These are phyloP conservation scores for Vitis cinerea DNA, from an alignment of 164 flowering plant genomes.

Conservation along the genomic window DNA sequence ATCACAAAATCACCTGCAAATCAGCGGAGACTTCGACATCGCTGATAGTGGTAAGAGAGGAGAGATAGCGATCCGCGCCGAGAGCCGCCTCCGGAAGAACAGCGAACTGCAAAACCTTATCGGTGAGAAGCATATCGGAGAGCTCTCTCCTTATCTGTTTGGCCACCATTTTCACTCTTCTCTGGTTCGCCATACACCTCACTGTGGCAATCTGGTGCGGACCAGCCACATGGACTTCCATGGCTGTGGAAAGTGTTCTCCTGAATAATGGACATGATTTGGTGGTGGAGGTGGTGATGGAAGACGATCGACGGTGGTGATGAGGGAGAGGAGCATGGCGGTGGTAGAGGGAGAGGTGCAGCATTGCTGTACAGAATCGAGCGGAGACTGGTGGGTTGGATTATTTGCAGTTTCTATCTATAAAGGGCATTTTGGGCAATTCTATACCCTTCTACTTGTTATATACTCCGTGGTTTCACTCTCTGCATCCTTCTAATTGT, in stretches of 20 bases:
- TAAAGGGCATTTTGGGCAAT: background rate
- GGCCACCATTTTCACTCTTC: constrained; percentile 95
- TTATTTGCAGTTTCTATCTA: too few species aligned
- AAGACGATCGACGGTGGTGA: background rate
- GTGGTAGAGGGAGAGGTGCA: constrained; percentile 17
- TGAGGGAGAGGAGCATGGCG: constrained; percentile 2
- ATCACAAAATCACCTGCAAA: constrained; percentile 51
- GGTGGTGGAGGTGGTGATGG: constrained; percentile 10
- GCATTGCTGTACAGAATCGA: constrained; percentile 18
- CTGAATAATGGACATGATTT: constrained; percentile 9
- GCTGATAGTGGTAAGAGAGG: constrained; percentile 81
- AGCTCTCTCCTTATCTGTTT: constrained; percentile 85
- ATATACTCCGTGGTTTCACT: too few species aligned
- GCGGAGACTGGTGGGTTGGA: background rate
- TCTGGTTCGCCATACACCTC: constrained; percentile 82
- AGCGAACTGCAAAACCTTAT: constrained; percentile 75
- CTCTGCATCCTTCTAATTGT: too few species aligned
- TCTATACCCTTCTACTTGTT: too few species aligned
- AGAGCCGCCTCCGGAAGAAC: constrained; percentile 83
- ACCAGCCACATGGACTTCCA: background rate
- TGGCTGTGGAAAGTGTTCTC: background rate
- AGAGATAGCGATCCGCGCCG: constrained; percentile 86
- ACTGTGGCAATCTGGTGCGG: constrained; percentile 12
- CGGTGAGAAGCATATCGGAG: constrained; percentile 83
- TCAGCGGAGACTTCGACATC: constrained; percentile 87